phyloP scores from a whole-genome alignment of 1,284 basidiomycete genomes.

The Sparassis latifolia region DNA sequence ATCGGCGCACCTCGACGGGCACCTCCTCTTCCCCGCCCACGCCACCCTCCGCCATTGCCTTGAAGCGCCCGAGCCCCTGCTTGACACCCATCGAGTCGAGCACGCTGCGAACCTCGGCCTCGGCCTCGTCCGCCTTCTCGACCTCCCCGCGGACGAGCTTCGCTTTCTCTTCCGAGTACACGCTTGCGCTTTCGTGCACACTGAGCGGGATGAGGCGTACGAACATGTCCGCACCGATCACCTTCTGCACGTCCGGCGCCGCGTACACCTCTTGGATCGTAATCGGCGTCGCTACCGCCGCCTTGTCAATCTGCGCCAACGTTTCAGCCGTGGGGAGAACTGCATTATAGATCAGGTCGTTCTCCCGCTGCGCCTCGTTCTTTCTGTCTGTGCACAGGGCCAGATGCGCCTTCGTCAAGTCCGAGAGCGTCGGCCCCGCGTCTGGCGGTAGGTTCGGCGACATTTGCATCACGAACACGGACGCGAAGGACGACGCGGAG shows the following conservation, averaged over 20 bases:
- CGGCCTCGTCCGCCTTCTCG: conserved; percentile 80
- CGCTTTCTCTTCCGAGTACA: conserved; percentile 99
- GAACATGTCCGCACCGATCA: conserved; percentile 93
- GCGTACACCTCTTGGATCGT: conserved; percentile 83
- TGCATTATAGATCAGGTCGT: conserved; percentile 98
- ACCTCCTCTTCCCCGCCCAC: conserved; percentile 65
- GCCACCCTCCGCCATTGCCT: conserved; percentile 70
- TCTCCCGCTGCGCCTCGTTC: conserved; percentile 78
- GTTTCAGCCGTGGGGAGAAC: conserved; percentile 79
- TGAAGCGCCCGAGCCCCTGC: conserved; percentile 70
- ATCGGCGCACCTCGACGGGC: conserved; percentile 66
- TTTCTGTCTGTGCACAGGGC: conserved; percentile 75
- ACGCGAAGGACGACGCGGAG: conserved; percentile 64
- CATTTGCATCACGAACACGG: conserved; percentile 66
- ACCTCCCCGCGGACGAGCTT: conserved; percentile 89
- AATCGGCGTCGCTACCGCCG: conserved; percentile 23
- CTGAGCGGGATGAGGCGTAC: conserved; percentile 84
- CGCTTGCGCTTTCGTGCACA: conserved; percentile 92
- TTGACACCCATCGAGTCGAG: conserved; percentile 84
- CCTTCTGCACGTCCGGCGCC: conserved; percentile 87
- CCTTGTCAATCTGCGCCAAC: conserved; percentile 47
- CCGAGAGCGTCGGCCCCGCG: conserved; percentile 70
- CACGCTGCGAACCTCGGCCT: conserved; percentile 75
- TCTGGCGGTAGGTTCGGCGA: conserved; percentile 88
- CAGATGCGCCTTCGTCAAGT: conserved; percentile 81